Evolutionary conservation across 1,284 basidiomycete species (phyloP).

Genomic region (Agaricales sp.): DNA sequence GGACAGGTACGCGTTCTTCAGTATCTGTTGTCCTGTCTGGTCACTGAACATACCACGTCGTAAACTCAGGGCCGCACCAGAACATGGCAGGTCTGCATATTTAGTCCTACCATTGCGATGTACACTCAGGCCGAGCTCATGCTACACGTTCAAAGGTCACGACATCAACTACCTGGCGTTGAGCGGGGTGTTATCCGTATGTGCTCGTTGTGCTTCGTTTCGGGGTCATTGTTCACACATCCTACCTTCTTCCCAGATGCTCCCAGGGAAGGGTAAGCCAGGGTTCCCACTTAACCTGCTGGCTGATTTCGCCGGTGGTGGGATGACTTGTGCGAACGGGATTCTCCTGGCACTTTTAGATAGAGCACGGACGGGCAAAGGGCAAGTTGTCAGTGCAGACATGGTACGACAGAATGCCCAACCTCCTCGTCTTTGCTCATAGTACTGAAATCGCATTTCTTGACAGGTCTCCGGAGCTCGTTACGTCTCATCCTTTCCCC

Average conservation of each 20-base stretch:
- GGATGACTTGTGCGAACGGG: slow-evolving; percentile 62
- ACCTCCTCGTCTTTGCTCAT: neutral
- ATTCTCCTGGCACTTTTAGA: slow-evolving; percentile 71
- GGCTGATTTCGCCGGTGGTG: slow-evolving; percentile 79
- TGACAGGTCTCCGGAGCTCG: slow-evolving; percentile 67
- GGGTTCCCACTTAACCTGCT: slow-evolving; percentile 68
- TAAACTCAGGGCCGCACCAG: slow-evolving; percentile 43
- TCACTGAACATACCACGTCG: slow-evolving; percentile 5
- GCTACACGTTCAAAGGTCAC: too few relatives aligned
- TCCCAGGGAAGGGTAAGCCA: slow-evolving; percentile 63
- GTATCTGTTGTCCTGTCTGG: slow-evolving; percentile 4
- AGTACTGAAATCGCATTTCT: too few relatives aligned
- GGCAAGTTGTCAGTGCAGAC: slow-evolving; percentile 70
- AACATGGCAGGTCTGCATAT: slow-evolving; percentile 52
- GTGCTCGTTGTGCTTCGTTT: slow-evolving; percentile 13
- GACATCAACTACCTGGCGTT: slow-evolving; percentile 84
- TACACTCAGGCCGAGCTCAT: neutral
- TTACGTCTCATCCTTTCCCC: slow-evolving; percentile 64
- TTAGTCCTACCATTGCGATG: neutral
- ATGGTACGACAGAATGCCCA: too few relatives aligned
- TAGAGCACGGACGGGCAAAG: slow-evolving; percentile 48
- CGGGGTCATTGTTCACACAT: too few relatives aligned
- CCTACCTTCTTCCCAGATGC: slow-evolving; percentile 35
- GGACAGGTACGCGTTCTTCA: slow-evolving; percentile 30
- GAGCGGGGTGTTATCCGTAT: slow-evolving; percentile 66